Evolutionary conservation across 2,329 filamentous ascomycete genomes (phyloP).

Genomic region (Pyrenophora graminea): DNA sequence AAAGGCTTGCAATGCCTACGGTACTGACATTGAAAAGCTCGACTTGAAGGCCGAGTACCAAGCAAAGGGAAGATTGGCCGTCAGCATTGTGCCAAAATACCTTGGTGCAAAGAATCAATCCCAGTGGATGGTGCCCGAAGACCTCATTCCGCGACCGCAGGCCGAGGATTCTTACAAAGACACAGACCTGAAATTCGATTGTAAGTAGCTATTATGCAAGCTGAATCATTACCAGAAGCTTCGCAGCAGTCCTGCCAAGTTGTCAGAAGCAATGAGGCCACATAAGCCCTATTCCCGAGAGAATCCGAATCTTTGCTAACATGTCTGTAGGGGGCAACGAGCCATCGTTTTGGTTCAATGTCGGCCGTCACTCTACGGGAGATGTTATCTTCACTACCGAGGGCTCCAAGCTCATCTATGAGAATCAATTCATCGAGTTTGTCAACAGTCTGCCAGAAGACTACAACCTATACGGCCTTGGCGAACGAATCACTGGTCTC

Average conservation of each 20-base stretch:
- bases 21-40: conserved; percentile 71
- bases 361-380: conserved; percentile 61
- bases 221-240: not conserved
- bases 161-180: conserved; percentile 47
- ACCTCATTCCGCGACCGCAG: conserved; percentile 62
- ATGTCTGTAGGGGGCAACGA: conserved; percentile 56
- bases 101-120: conserved; percentile 65
- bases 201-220: conserved; percentile 12
- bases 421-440: conserved; percentile 79
- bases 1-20: conserved; percentile 71
- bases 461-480: conserved; percentile 77
- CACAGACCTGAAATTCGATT: conserved; percentile 55
- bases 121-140: conserved; percentile 69
- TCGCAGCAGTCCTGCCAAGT: no score
- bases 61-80: conserved; percentile 65
- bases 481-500: conserved; percentile 72
- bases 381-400: conserved; percentile 71
- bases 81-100: conserved; percentile 71
- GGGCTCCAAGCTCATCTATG: conserved; percentile 68
- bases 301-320: not conserved
- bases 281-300: no score
- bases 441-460: conserved; percentile 66
- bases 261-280: no score
- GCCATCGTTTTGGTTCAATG: conserved; percentile 61
- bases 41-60: conserved; percentile 71